A percentile compares a stretch with the other conserved stretches of the same genome.
phyloP scores from a whole-genome alignment of 331 rosid species.

The Quercus tomentella region DNA sequence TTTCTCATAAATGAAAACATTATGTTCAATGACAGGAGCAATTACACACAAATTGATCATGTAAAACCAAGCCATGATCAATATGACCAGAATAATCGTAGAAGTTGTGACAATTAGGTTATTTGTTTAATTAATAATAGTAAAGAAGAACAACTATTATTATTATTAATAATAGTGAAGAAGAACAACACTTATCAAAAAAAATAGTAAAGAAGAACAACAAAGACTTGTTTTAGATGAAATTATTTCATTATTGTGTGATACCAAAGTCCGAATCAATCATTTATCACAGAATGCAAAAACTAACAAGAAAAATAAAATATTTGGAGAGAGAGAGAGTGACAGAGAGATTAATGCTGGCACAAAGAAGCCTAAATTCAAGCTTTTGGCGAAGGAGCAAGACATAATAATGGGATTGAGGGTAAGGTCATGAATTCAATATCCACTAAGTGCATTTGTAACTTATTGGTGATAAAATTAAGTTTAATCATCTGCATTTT shows the following conservation, averaged over 20 bases:
- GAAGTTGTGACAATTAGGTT: background rate
- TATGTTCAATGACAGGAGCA: background rate
- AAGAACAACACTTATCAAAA: background rate
- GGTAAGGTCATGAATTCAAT: too few species aligned
- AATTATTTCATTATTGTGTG: background rate
- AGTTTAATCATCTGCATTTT: too few species aligned
- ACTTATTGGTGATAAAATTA: too few species aligned
- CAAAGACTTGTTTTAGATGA: background rate
- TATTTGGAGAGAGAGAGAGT: background rate
- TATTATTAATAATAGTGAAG: background rate
- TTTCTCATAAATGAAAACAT: background rate
- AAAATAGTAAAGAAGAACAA: background rate
- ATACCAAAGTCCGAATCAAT: background rate
- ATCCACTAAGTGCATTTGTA: too few species aligned
- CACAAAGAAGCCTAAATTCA: background rate
- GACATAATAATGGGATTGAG: background rate
- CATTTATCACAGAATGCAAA: background rate
- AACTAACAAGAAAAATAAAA: background rate
- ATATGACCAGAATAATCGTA: background rate
- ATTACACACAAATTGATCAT: background rate
- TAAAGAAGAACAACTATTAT: background rate
- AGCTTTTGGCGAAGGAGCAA: background rate
- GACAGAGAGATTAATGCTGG: background rate
- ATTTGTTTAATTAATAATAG: background rate
- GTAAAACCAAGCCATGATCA: background rate